Evolutionary conservation across 208 protist genomes (phyloP).

Genomic region (Acanthamoeba triangularis): DNA sequence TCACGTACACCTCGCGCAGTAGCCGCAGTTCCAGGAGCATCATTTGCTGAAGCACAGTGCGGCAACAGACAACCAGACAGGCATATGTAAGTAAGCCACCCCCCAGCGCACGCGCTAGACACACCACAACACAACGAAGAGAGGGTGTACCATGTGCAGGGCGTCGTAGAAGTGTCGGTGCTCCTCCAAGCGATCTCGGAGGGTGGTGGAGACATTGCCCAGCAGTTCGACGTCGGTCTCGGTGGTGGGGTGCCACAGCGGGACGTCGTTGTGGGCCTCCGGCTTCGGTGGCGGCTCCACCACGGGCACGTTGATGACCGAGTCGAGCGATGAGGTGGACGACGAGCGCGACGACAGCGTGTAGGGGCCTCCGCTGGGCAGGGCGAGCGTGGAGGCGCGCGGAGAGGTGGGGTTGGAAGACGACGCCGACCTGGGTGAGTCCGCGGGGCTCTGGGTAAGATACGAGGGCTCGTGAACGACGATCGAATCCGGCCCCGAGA

Average conservation of each 20-base stretch:
- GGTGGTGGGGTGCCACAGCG: slow-evolving; percentile 17
- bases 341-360: slow-evolving; percentile 12
- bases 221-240: slow-evolving; percentile 48
- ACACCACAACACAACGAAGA: neutral
- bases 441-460: neutral
- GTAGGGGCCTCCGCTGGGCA: neutral
- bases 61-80: no score
- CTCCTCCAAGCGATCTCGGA: slow-evolving; percentile 48
- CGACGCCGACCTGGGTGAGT: neutral
- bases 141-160: slow-evolving; percentile 52
- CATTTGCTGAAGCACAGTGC: slow-evolving; percentile 8
- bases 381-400: neutral
- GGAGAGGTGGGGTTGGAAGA: neutral
- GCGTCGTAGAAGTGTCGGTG: slow-evolving; percentile 33
- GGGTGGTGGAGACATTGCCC: slow-evolving; percentile 10
- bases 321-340: slow-evolving; percentile 15
- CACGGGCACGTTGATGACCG: slow-evolving; percentile 20
- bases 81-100: no score
- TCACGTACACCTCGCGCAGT: slow-evolving; percentile 55
- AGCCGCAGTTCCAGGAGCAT: slow-evolving; percentile 53
- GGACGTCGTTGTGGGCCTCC: neutral
- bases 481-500: neutral
- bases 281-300: slow-evolving; percentile 14
- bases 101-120: neutral
- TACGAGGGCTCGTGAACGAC: neutral